Evolutionary conservation across 495 filamentous ascomycete species (phyloP), one percentile per base, ranked within the genome.

Genomic region (Neurospora sp.): DNA sequence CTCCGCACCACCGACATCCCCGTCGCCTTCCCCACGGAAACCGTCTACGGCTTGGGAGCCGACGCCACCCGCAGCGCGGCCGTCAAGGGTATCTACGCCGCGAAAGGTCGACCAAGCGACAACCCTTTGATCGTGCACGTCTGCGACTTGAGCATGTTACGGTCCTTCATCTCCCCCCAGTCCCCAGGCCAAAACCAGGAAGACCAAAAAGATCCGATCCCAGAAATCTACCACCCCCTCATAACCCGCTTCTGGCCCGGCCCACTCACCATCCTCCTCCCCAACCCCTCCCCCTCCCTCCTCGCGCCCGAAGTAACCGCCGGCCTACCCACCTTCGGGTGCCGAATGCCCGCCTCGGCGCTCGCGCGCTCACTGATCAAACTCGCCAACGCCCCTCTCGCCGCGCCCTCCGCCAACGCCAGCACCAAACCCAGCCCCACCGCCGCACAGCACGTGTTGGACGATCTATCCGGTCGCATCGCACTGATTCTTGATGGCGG

Each of bases 1-100:
- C 85, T 97, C 41, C 88, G 82, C 39, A 85, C 84, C 39, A 88
- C 88, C 73, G 85, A 92, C 79, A 84, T 88, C 37, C 94, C 94
- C 20, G 92, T 99, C 54, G 96, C 93, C 10, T 99, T 99, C 79
- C 96, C 96, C 6, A 99, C 96, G 0, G 96, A 99, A 83, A 99
- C 96, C 7, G 96, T 99, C 11, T 99, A 99, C 81, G 96, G 96
- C 3, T 86, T 99, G 16, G 96, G 94, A 69, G 96, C 95, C 23
- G 96, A 98, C 84, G 96, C 96, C 7, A 98, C 94, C 39, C 88
- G 92, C 78, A 73, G 72, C 75, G 84, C 82, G 44, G 91, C 95
- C n/a, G 95, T 98, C n/a, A 87, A 87, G 73, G 93, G 92, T 7
- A 99, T 99, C 77, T 99, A 94, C 82, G 84, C 86, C 18, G 94